These are phyloP conservation scores for Wickerhamiella nectarea DNA, from an alignment of 805 yeast genomes.

Conservation along the genomic window DNA sequence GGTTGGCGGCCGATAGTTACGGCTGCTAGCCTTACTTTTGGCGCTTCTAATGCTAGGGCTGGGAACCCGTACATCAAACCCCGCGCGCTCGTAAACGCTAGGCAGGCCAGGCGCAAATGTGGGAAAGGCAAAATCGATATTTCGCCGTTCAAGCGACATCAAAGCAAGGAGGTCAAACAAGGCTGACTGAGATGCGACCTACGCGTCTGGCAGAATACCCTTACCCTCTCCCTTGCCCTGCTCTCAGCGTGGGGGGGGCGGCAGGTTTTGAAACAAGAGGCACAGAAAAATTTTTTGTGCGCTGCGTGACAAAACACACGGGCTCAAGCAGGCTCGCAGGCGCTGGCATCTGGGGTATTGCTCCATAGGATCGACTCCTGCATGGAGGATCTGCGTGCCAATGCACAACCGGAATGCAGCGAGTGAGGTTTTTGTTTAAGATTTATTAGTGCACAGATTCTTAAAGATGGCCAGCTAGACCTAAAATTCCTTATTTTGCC, in stretches of 20 bases:
- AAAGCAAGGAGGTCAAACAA: not conserved
- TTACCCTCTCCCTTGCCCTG: not conserved
- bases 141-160: slow-evolving; percentile 12
- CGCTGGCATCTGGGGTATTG: too few species aligned
- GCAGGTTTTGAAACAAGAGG: too few species aligned
- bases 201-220: not conserved
- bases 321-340: too few species aligned
- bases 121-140: slow-evolving; percentile 29
- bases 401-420: not conserved
- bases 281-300: too few species aligned
- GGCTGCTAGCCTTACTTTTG: not conserved
- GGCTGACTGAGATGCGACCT: not conserved
- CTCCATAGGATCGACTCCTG: too few species aligned
- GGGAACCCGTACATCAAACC: slow-evolving; percentile 25
- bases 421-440: not conserved
- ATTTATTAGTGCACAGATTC: not conserved
- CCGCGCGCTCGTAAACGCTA: slow-evolving; percentile 32
- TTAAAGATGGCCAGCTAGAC: too few species aligned
- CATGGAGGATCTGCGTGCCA: not conserved
- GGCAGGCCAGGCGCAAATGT: slow-evolving; percentile 28
- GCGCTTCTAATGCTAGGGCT: not conserved
- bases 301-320: too few species aligned
- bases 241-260: not conserved
- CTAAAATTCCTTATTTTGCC: too few species aligned
- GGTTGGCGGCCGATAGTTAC: not conserved